Evolutionary conservation across 2,329 filamentous ascomycete genomes (phyloP).

Genomic region (Fusarium gaditjirri): DNA sequence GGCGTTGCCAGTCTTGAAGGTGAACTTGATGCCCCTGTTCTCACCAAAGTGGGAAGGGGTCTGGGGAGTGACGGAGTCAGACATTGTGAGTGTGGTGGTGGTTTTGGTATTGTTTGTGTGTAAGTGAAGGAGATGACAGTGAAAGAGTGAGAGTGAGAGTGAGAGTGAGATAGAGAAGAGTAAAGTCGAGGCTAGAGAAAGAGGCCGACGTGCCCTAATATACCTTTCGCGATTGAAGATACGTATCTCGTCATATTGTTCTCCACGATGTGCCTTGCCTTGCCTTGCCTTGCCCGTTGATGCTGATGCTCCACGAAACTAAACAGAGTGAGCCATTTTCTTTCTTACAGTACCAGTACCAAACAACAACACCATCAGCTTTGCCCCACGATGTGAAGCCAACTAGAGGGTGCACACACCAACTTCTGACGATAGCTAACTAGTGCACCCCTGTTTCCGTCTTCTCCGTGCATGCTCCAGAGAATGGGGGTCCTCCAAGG

Average conservation of each 20-base stretch:
- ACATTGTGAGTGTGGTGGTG: slow-evolving; percentile 29
- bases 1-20: slow-evolving; percentile 56
- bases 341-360: slow-evolving; percentile 2
- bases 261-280: slow-evolving; percentile 17
- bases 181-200: background rate
- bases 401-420: slow-evolving; percentile 28
- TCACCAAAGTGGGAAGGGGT: slow-evolving; percentile 48
- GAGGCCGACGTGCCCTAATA: slow-evolving; percentile 39
- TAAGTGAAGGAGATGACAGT: background rate
- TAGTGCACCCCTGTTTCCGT: slow-evolving; percentile 20
- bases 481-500: slow-evolving; percentile 13
- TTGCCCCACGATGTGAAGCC: slow-evolving; percentile 44
- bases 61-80: slow-evolving; percentile 31
- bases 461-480: slow-evolving; percentile 13
- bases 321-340: slow-evolving; percentile 46
- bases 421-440: slow-evolving; percentile 17
- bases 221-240: slow-evolving; percentile 38
- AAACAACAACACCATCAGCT: slow-evolving; percentile 37
- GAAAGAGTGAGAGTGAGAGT: slow-evolving; percentile 1
- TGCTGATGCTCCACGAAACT: slow-evolving; percentile 38
- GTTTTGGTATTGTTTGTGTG: slow-evolving; percentile 11
- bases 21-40: slow-evolving; percentile 57
- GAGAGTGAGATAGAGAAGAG: background rate
- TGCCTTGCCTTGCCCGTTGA: slow-evolving; percentile 7
- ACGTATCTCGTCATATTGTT: slow-evolving; percentile 37